Percentiles rank a stretch among this genome's conserved stretches.
Conservation (phyloP, 2,329 filamentous ascomycete genomes). For the Purpureocillium takamizusanense region DNA sequence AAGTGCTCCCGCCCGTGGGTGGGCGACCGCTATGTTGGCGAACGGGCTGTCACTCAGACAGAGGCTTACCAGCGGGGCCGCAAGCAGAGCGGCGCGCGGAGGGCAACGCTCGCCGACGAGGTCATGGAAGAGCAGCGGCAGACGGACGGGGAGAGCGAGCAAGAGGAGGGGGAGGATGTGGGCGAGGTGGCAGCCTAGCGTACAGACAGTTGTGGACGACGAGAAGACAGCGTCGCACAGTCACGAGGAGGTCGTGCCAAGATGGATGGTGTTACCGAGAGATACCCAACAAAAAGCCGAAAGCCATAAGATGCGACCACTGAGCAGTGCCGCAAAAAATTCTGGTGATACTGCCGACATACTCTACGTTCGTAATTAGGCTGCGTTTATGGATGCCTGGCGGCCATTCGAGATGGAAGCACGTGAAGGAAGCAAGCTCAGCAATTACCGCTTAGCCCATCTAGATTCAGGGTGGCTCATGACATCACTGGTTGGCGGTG, state of each 20-base stretch:
- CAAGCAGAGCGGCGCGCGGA: slow-evolving; percentile 23
- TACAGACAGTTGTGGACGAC: background rate
- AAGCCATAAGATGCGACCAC: too few species aligned
- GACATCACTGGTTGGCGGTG: slow-evolving; percentile 26
- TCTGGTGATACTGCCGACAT: too few species aligned
- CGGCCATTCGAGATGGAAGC: background rate
- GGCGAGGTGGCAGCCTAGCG: background rate
- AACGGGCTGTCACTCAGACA: slow-evolving; percentile 46
- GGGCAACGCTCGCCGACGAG: slow-evolving; percentile 24
- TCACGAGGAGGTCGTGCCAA: too few species aligned
- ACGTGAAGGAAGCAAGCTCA: too few species aligned
- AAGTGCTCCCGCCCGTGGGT: slow-evolving; percentile 44
- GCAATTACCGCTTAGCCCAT: too few species aligned
- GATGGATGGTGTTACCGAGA: too few species aligned
- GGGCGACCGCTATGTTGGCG: slow-evolving; percentile 42
- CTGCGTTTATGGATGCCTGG: too few species aligned
- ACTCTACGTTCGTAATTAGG: too few species aligned
- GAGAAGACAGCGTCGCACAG: too few species aligned
- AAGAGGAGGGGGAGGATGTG: background rate
- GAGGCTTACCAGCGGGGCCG: slow-evolving; percentile 37
- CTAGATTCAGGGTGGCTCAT: slow-evolving; percentile 11
- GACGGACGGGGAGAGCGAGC: slow-evolving; percentile 7
- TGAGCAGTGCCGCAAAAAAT: too few species aligned
- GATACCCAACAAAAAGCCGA: background rate
- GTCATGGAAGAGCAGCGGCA: slow-evolving; percentile 18